Conservation (phyloP, 805 yeast genomes). For the Tetrapisispora namnaoensis region DNA sequence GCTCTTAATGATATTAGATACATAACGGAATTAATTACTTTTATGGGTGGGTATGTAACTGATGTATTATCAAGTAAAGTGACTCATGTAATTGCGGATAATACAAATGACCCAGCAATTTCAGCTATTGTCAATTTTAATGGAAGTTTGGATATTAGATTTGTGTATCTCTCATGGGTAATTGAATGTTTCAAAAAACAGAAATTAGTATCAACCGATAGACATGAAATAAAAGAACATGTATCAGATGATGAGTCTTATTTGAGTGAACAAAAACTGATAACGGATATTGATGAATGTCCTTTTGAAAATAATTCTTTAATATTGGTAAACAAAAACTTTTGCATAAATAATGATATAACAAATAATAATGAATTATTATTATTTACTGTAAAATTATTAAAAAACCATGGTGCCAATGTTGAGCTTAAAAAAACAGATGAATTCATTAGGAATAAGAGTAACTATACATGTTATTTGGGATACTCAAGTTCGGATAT, state of each 20-base stretch:
- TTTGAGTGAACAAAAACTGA: not conserved
- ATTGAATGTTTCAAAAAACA: constrained; percentile 54
- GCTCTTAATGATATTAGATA: constrained; percentile 61
- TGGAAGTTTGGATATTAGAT: constrained; percentile 30
- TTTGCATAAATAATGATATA: constrained; percentile 2
- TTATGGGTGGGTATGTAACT: constrained; percentile 64
- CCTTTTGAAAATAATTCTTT: constrained; percentile 7
- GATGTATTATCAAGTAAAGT: constrained; percentile 57
- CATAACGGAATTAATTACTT: constrained; percentile 44
- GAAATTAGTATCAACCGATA: constrained; percentile 37
- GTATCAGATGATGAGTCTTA: not conserved
- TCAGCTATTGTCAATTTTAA: constrained; percentile 36
- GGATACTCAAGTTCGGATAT: not conserved
- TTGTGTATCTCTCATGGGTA: constrained; percentile 75
- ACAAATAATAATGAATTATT: not conserved
- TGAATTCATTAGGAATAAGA: not conserved
- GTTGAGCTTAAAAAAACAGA: not conserved
- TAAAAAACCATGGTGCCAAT: not conserved
- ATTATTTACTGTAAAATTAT: not conserved
- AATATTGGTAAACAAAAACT: constrained; percentile 2
- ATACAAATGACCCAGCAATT: constrained; percentile 47
- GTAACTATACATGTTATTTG: not conserved
- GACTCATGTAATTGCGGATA: constrained; percentile 64
- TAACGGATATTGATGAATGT: not conserved
- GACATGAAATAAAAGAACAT: constrained; percentile 2